phyloP scores from a whole-genome alignment of 345 rosid species.

The Lepidium africanum region DNA sequence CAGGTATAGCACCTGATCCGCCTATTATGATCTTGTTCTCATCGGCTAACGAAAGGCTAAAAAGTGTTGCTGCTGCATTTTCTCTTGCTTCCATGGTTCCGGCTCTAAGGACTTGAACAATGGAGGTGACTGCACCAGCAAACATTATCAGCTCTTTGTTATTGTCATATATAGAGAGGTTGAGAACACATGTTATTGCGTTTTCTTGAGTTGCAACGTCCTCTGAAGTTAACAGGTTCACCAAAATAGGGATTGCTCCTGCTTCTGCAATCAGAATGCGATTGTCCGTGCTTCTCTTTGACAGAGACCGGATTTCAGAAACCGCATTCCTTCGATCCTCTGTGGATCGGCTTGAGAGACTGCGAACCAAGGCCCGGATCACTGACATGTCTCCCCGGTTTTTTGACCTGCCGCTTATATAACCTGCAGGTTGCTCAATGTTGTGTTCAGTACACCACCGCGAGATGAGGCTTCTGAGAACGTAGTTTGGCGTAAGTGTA shows the following conservation, averaged over 20 bases:
- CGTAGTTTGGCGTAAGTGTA: conserved; percentile 69
- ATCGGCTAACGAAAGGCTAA: conserved; percentile 44
- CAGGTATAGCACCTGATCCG: conserved; percentile 46
- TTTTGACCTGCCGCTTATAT: conserved; percentile 56
- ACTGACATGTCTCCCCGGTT: conserved; percentile 55
- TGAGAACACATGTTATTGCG: conserved; percentile 29
- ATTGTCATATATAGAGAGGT: conserved; percentile 29
- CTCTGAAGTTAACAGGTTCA: conserved; percentile 21
- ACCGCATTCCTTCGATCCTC: conserved; percentile 75
- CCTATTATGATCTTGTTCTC: conserved; percentile 50
- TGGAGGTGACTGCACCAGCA: conserved; percentile 29
- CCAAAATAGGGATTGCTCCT: conserved; percentile 46
- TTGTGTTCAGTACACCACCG: conserved; percentile 79
- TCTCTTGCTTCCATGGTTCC: conserved; percentile 33
- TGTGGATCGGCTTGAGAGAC: conserved; percentile 53
- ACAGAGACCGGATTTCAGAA: conserved; percentile 66
- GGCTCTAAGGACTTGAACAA: conserved; percentile 28
- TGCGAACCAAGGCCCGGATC: conserved; percentile 31
- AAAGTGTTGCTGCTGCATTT: conserved; percentile 43
- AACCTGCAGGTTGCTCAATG: conserved; percentile 58
- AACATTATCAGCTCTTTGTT: conserved; percentile 31
- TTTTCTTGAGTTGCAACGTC: conserved; percentile 26
- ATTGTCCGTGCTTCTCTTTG: conserved; percentile 68
- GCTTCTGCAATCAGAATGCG: conserved; percentile 63
- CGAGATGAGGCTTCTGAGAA: conserved; percentile 67